These are phyloP conservation scores for Vachellia collinsii DNA, from an alignment of 306 rosid species.

Conservation along the genomic window DNA sequence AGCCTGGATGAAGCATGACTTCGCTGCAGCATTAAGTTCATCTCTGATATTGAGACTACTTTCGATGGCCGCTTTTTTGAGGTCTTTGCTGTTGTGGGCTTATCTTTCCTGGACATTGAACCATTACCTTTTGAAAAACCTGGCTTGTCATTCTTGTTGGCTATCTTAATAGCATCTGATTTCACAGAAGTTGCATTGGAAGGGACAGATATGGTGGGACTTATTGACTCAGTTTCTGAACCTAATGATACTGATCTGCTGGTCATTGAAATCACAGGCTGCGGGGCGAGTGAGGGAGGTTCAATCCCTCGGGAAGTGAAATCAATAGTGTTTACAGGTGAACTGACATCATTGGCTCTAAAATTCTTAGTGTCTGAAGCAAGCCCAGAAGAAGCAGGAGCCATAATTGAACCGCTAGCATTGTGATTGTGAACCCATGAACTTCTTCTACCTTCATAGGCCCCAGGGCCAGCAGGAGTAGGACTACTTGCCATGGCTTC, in stretches of 20 bases:
- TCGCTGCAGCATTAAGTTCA: slow-evolving; percentile 61
- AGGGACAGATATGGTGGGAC: slow-evolving; percentile 36
- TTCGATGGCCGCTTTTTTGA: slow-evolving; percentile 47
- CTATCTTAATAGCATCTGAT: slow-evolving; percentile 19
- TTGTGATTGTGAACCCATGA: no score
- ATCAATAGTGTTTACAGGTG: slow-evolving; percentile 33
- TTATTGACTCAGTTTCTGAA: slow-evolving; percentile 34
- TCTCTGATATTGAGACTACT: slow-evolving; percentile 69
- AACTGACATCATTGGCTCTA: slow-evolving; percentile 25
- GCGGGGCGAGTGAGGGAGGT: slow-evolving; percentile 38
- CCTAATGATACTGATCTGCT: slow-evolving; percentile 31
- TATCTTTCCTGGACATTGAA: slow-evolving; percentile 8
- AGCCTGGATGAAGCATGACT: slow-evolving; percentile 48
- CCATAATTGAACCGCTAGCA: neutral
- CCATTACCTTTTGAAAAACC: slow-evolving; percentile 36
- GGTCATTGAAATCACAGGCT: slow-evolving; percentile 36
- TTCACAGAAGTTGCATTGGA: slow-evolving; percentile 38
- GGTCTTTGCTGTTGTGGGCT: slow-evolving; percentile 38
- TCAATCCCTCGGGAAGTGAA: slow-evolving; percentile 41
- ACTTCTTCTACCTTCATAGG: slow-evolving; percentile 33
- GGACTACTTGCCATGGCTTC: slow-evolving; percentile 42
- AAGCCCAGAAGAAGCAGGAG: slow-evolving; percentile 23
- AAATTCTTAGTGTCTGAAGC: slow-evolving; percentile 35
- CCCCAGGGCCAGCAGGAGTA: neutral
- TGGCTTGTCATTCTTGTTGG: slow-evolving; percentile 41